Evolutionary conservation across 805 yeast genomes (phyloP).

Genomic region (Saccharomycopsis fodiens): DNA sequence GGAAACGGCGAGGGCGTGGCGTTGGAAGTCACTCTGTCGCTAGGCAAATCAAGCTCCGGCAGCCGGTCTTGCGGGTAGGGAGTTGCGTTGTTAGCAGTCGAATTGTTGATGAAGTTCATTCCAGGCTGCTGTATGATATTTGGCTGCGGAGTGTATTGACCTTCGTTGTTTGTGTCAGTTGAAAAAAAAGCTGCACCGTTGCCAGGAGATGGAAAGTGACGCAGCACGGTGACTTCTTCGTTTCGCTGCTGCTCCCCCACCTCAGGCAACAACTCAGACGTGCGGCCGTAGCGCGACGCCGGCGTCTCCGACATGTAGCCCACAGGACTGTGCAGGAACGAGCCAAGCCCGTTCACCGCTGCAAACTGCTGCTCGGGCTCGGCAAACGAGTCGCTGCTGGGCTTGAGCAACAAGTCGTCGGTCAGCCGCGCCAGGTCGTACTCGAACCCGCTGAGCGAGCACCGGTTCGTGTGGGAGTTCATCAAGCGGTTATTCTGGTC

Average conservation of each 20-base stretch:
- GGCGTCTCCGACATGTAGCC: no score
- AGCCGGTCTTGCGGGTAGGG: neutral
- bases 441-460: conserved; percentile 4
- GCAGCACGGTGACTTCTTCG: no score
- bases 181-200: neutral
- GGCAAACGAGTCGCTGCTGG: neutral
- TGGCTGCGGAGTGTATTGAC: neutral
- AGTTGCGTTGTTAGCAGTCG: neutral
- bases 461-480: conserved; percentile 10
- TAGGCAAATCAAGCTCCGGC: neutral
- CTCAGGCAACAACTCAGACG: no score
- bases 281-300: no score
- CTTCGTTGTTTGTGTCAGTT: neutral
- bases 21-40: neutral
- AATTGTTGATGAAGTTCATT: neutral
- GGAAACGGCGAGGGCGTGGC: neutral
- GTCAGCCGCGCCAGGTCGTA: neutral
- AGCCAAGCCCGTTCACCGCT: no score
- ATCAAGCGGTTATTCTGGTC: conserved; percentile 9
- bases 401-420: neutral
- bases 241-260: no score
- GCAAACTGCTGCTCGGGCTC: no score
- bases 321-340: no score
- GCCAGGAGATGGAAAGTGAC: no score
- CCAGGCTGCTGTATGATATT: neutral